Evolutionary conservation across 306 rosid genomes (phyloP), one percentile per base, ranked within the genome.

Genomic region (Styphnolobium japonicum): DNA sequence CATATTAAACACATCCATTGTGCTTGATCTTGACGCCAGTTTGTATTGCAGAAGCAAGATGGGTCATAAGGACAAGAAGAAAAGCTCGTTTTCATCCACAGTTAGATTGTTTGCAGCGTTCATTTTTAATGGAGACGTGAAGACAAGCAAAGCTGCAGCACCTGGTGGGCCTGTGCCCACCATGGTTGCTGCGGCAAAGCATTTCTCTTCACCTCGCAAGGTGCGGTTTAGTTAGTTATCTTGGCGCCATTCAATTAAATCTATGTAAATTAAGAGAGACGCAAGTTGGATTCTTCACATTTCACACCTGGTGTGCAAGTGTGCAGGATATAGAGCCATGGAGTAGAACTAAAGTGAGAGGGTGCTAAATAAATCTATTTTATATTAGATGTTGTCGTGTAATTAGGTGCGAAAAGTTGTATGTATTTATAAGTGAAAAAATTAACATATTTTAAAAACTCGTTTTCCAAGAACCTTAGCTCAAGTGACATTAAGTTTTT

Each of bases 161-260:
- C 63, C 77, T 49, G 40, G 58, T 40, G 85, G 83, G 2, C 46
- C 86, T 5, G 82, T 76, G 57, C 81, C 89, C 39, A 15, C 86
- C 87, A 81, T 85, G 79, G 67, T 85, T n/a, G 76, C 88, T 16
- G 89, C 85, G 0, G 80, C 75, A 10, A 89, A 73, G 82, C 87
- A 90, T 80, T 90, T 90, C 77, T 87, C 88, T 71, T 43, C 84
- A n/a, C 74, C 85, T 70, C 85, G 80, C 65, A 85, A 80, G 73
- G 84, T 85, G 14, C 71, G 69, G 25, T 62, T 71, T 65, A 10
- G 63, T 42, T 79, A 56, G 14, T 39, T 45, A 29, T n/a, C 16
- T 45, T 45, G 51, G 1, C 6, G 0, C 51, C 51, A 39, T 39
- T 8, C 45, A 39, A 10, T 39, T 39, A 39, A 39, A 10, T 39